Base-by-base conservation (phyloP, 129 eudicot genomes). In the Calendula officinalis region DNA sequence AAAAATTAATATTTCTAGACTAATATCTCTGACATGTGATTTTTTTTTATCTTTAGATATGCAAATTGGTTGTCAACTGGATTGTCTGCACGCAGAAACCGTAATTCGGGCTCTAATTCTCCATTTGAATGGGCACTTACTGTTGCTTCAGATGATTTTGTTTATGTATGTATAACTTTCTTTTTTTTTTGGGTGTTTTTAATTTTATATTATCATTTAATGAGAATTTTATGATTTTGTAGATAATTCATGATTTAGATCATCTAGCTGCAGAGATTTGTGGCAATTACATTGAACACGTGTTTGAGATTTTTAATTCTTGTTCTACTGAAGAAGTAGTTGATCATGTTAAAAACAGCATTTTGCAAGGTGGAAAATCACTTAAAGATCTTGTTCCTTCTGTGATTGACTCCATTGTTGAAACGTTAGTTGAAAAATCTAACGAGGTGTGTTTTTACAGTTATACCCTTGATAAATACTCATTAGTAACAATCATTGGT, bases 21-120 rank as follows among this genome's bases (percentile, higher is more conserved):
- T 56, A 43, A 32, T 41, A 34, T 11, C 3, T 30, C 71, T 68
- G 59, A 77, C 57, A 5, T 34, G 30, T 33, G 60, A 48, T 22
- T 22, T 13, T 30, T 56, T 39, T 39, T 34, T 22, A 42, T 68
- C 7, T 71, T 44, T 61, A 92, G 98, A 79, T 94, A 79, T 72
- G 82, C 87, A 56, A 81, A 74, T 60, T 94, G 99, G 97, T 62
- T 94, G 77, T 88, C 99, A 67, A 86, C 89, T 76, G 99, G 99
- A 64, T 79, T 94, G 33, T 64, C 81, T 77, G 95, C 91, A 71
- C 87, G 96, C 55, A 75, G 75, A 80, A 39, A 74, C 56, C 80
- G 81, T 74, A 80, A 80, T 59, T 46, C 79, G 32, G 82, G 78
- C 66, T 62, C 86, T 61, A 85, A 49, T 49, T 74, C 81, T 74